Evolutionary conservation across 2,329 filamentous ascomycete species (phyloP).

Genomic region (Nannizziopsis barbatae): DNA sequence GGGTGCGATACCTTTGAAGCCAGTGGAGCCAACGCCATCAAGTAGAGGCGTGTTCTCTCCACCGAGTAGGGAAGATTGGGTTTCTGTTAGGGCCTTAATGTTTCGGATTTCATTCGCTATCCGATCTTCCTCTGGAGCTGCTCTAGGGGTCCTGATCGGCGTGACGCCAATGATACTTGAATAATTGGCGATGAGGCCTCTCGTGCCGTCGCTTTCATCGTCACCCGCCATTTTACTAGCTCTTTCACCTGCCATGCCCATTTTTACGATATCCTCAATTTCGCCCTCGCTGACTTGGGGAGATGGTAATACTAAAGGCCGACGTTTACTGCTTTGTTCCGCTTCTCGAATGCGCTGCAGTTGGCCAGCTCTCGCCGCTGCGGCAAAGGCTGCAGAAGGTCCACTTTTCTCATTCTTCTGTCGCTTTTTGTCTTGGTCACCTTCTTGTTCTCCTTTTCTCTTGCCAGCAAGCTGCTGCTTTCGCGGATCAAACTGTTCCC

Average conservation of each 20-base stretch:
- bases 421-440: constrained; percentile 67
- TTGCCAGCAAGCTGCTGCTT: constrained; percentile 85
- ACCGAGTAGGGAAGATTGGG: constrained; percentile 82
- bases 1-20: constrained; percentile 75
- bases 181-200: constrained; percentile 80
- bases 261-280: constrained; percentile 95
- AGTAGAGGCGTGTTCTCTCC: constrained; percentile 87
- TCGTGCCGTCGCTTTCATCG: constrained; percentile 73
- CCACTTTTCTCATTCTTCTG: constrained; percentile 79
- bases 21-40: constrained; percentile 70
- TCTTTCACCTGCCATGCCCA: constrained; percentile 86
- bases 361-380: constrained; percentile 84
- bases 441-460: constrained; percentile 82
- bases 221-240: constrained; percentile 64
- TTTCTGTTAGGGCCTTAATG: constrained; percentile 81
- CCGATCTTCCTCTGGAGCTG: constrained; percentile 83
- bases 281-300: constrained; percentile 90
- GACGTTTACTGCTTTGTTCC: constrained; percentile 89
- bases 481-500: constrained; percentile 76
- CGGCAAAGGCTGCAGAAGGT: constrained; percentile 66
- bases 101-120: constrained; percentile 96
- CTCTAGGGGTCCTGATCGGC: constrained; percentile 83
- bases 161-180: constrained; percentile 66
- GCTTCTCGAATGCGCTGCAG: constrained; percentile 91
- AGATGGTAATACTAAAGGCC: constrained; percentile 67